These are phyloP conservation scores for Pichia manshurica DNA, from an alignment of 805 yeast species.

Conservation along the genomic window DNA sequence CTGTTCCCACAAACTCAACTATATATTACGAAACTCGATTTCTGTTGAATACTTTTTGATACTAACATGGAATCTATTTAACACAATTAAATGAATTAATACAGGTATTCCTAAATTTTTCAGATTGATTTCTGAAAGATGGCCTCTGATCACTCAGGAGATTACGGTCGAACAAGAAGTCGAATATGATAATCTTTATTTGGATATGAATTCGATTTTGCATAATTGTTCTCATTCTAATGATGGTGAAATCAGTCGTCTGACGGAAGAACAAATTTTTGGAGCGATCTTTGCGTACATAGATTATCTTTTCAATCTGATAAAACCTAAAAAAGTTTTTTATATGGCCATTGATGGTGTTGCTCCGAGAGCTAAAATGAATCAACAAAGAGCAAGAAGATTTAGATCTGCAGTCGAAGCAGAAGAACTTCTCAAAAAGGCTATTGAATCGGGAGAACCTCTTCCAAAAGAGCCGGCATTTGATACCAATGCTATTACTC, in stretches of 20 bases:
- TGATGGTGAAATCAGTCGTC: constrained; percentile 50
- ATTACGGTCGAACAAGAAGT: constrained; percentile 80
- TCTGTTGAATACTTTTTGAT: background rate
- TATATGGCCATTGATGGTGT: constrained; percentile 99
- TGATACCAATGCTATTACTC: constrained; percentile 90
- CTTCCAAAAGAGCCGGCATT: constrained; percentile 81
- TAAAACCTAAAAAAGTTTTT: constrained; percentile 78
- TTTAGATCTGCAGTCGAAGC: constrained; percentile 93
- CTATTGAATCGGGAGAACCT: constrained; percentile 63
- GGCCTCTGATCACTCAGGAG: constrained; percentile 91
- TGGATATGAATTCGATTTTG: constrained; percentile 96
- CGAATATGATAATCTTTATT: constrained; percentile 88
- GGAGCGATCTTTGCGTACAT: constrained; percentile 90
- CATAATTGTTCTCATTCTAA: constrained; percentile 91
- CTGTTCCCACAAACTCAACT: too few species aligned
- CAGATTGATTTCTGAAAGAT: constrained; percentile 95
- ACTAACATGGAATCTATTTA: background rate
- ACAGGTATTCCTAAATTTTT: constrained; percentile 96
- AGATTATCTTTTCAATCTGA: constrained; percentile 84
- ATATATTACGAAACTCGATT: too few species aligned
- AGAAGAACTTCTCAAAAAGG: constrained; percentile 69
- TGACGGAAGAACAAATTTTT: constrained; percentile 88
- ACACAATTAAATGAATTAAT: background rate
- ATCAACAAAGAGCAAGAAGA: constrained; percentile 94
- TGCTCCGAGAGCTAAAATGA: constrained; percentile 98